Base-by-base conservation (phyloP, 805 yeast genomes). In the Starmerella scarabaei region DNA sequence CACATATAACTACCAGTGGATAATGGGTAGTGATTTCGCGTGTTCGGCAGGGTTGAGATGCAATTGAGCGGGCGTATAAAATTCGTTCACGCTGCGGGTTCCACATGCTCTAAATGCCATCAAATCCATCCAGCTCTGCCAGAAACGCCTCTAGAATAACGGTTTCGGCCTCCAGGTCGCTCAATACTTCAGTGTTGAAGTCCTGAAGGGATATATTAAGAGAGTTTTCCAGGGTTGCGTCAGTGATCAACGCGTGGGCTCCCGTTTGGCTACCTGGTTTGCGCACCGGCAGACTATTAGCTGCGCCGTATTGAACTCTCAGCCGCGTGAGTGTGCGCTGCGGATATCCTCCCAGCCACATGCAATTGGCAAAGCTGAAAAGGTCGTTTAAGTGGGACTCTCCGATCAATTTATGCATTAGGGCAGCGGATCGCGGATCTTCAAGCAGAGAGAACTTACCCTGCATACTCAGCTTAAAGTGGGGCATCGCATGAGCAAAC, bases 341-440 rank as follows among this genome's bases (percentile, higher is more conserved):
- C 16, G 51, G 43, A 29, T 44, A 44, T 3, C 42, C 38, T 5
- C 51, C 51, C 21, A 47, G 27, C 48, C 48, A 47, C 7, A 44
- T 38, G 8, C 47, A 40, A 24, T 47, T 47, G 4, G 45, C 43
- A 4, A 47, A 21, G 11, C 26, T 23, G n/a, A n/a, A n/a, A n/a
- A n/a, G n/a, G n/a, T n/a, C n/a, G n/a, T n/a, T n/a, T n/a, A n/a
- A n/a, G n/a, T n/a, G n/a, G n/a, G n/a, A n/a, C n/a, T n/a, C n/a
- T n/a, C n/a, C n/a, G n/a, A n/a, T n/a, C n/a, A n/a, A n/a, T n/a
- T n/a, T n/a, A n/a, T n/a, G n/a, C n/a, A n/a, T n/a, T n/a, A n/a
- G n/a, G n/a, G n/a, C n/a, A n/a, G n/a, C n/a, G n/a, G n/a, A n/a
- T n/a, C n/a, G n/a, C n/a, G n/a, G n/a, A n/a, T n/a, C n/a, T n/a